Percentiles rank a stretch among this genome's conserved stretches.
These are phyloP conservation scores for Globisporangium takayamanum DNA, from an alignment of 352 stramenopile genomes.

Conservation along the genomic window DNA sequence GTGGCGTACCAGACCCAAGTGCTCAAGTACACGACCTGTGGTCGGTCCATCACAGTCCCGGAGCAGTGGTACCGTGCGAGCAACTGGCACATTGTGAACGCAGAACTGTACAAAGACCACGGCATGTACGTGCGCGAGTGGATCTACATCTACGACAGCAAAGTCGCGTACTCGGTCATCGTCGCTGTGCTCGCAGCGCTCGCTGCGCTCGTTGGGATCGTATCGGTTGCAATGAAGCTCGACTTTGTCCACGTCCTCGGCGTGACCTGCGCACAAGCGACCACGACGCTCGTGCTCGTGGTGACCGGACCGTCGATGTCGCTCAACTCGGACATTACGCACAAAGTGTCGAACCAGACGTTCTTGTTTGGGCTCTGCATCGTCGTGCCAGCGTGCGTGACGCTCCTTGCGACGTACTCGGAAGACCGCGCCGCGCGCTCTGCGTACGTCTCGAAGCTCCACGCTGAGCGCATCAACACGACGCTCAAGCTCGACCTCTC, in stretches of 20 bases:
- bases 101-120: slow-evolving; percentile 6
- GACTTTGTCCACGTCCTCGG: slow-evolving; percentile 71
- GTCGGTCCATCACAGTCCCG: slow-evolving; percentile 28
- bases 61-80: slow-evolving; percentile 42
- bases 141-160: slow-evolving; percentile 61
- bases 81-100: slow-evolving; percentile 22
- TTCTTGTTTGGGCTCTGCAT: slow-evolving; percentile 60
- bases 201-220: slow-evolving; percentile 49
- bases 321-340: slow-evolving; percentile 31
- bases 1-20: slow-evolving; percentile 33
- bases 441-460: slow-evolving; percentile 67
- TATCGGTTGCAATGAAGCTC: slow-evolving; percentile 69
- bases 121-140: slow-evolving; percentile 53
- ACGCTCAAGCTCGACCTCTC: slow-evolving; percentile 73
- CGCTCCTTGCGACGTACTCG: slow-evolving; percentile 67
- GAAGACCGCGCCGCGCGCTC: slow-evolving; percentile 63
- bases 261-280: slow-evolving; percentile 42
- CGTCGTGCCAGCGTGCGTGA: slow-evolving; percentile 54
- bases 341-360: slow-evolving; percentile 43
- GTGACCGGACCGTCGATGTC: slow-evolving; percentile 44
- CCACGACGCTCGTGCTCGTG: slow-evolving; percentile 45
- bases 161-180: slow-evolving; percentile 51
- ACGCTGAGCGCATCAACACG: slow-evolving; percentile 75
- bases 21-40: slow-evolving; percentile 35
- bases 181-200: slow-evolving; percentile 59